Evolutionary conservation across 768 basidiomycete genomes (phyloP).

Genomic region (Russula sp.): DNA sequence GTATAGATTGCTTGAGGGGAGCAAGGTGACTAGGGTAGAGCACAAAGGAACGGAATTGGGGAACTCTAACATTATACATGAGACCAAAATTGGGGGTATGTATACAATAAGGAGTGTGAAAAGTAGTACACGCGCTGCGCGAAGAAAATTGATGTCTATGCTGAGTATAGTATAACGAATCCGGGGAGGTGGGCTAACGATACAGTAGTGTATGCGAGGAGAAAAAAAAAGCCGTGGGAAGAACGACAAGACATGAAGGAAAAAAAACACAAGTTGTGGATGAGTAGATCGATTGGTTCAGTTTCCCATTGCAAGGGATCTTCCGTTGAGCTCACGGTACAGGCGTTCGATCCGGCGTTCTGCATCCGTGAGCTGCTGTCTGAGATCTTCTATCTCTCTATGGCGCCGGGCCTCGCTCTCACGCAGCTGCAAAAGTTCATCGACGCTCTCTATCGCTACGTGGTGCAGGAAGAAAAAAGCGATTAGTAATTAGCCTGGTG

Average conservation of each 20-base stretch:
- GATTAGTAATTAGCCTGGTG: background rate
- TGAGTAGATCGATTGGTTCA: background rate
- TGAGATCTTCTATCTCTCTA: conserved; percentile 13
- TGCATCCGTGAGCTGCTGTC: conserved; percentile 12
- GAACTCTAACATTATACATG: background rate
- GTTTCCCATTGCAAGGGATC: conserved; percentile 11
- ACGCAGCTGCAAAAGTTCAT: conserved; percentile 10
- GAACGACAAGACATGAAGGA: background rate
- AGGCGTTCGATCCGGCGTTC: conserved; percentile 14
- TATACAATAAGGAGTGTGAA: background rate
- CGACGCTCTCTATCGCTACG: conserved; percentile 17
- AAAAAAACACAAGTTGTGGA: background rate
- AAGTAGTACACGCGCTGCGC: conserved; percentile 6
- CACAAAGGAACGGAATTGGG: background rate
- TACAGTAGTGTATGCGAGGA: conserved; percentile 6
- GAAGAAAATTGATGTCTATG: background rate
- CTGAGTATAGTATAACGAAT: conserved; percentile 9
- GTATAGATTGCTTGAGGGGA: background rate
- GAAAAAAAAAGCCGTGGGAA: background rate
- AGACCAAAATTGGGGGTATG: background rate
- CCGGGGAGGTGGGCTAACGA: conserved; percentile 10
- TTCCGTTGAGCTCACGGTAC: conserved; percentile 14
- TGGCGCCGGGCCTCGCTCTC: conserved; percentile 5
- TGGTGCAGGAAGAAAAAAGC: background rate
- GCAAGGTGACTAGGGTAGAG: background rate